Conservation (phyloP, 257 asterid species). For the Nicotiana paniculata region DNA sequence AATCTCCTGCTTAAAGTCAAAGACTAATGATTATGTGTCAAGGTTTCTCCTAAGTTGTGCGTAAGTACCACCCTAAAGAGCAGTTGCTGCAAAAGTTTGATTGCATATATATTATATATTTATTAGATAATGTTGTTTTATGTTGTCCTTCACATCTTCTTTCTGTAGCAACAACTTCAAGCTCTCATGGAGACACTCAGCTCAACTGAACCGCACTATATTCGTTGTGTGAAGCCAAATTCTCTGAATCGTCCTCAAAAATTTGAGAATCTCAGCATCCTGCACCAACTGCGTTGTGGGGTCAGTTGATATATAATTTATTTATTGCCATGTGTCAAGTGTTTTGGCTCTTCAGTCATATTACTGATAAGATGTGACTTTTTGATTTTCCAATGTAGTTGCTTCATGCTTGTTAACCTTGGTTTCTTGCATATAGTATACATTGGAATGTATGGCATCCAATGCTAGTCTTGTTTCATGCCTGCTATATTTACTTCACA, state of each 20-base stretch:
- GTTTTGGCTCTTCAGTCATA: neutral
- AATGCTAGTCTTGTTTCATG: neutral
- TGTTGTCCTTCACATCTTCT: conserved; percentile 9
- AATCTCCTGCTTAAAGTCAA: neutral
- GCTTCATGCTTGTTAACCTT: neutral
- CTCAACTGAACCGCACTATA: conserved; percentile 94
- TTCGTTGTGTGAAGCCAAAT: conserved; percentile 98
- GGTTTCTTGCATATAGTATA: conserved; percentile 3
- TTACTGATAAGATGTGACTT: neutral
- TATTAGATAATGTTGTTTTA: neutral
- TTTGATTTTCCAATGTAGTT: neutral
- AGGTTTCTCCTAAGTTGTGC: neutral
- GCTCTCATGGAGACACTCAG: conserved; percentile 97
- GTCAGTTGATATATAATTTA: conserved; percentile 39
- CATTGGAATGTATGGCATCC: neutral
- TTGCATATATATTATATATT: neutral
- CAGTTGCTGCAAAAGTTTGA: neutral
- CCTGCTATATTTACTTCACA: neutral
- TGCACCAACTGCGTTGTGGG: conserved; percentile 99
- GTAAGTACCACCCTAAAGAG: neutral
- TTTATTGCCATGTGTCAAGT: neutral
- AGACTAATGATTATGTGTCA: neutral
- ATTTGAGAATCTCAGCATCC: conserved; percentile 83
- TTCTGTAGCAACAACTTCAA: conserved; percentile 95
- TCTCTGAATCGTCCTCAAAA: conserved; percentile 81